Evolutionary conservation across 2,329 filamentous ascomycete genomes (phyloP), one percentile per base, ranked within the genome.

Genomic region (Cryoendolithus antarcticus): DNA sequence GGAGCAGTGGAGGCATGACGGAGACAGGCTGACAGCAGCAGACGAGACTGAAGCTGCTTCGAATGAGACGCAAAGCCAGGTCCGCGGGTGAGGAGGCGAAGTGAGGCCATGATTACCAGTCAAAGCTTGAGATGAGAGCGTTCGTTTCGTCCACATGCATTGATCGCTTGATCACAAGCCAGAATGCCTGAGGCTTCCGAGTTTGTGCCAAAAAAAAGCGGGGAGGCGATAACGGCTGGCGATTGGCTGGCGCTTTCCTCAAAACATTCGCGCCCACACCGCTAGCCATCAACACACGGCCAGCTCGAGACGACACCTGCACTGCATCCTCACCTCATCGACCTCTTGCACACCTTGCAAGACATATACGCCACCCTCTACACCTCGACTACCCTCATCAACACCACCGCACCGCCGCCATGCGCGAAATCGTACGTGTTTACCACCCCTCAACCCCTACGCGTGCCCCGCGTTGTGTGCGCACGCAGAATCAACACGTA

Each of bases 391-490:
- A 19, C 15, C 15, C 3, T 19, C 15, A 19, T 19, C 15, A 5
- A 5, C 15, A 19, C 15, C 15, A 5, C 15, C 3, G 3, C 28
- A 44, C 35, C 37, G 34, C 58, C 64, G 77, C 63, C 53, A 80
- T 80, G 75, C 75, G 75, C 71, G 75, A 80, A 66, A 80, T 80
- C 66, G 76, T 80, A 67, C 65, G 74, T 41, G 33, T 76, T 47
- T 41, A 32, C 40, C 38, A 30, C 30, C 39, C 15, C 38, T 40
- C 19, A 19, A 27, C 19, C 37, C 43, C 45, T 52, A 56, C 54
- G 57, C 60, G 64, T 56, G 58, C 63, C 61, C 60, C 63, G 61
- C 64, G 60, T 60, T 56, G 45, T 45, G 44, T 48, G 54, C 57
- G 57, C 50, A 53, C 54, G 61, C 52, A 59, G 50, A 54, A 56